phyloP scores from a whole-genome alignment of 1,284 basidiomycete species.

The Retiboletus flavoniger region DNA sequence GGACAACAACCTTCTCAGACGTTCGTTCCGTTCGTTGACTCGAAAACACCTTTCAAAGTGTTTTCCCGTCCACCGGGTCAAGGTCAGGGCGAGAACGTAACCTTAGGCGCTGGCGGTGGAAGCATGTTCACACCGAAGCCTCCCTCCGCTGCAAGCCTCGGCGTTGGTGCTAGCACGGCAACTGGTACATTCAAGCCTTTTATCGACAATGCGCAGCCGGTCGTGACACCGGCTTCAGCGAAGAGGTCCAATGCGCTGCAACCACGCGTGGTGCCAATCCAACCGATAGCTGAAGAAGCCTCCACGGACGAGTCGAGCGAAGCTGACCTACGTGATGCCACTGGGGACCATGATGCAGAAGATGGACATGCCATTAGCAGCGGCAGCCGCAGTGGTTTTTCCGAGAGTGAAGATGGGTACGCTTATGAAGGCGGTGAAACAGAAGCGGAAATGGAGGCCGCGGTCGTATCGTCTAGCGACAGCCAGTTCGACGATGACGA shows the following conservation, averaged over 20 bases:
- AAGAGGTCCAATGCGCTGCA: constrained; percentile 27
- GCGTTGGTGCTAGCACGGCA: constrained; percentile 5
- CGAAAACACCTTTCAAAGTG: constrained; percentile 64
- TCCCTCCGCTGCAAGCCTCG: constrained; percentile 19
- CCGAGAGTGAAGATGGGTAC: constrained; percentile 36
- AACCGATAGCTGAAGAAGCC: constrained; percentile 27
- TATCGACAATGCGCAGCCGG: constrained; percentile 39
- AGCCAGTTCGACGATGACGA: constrained; percentile 36
- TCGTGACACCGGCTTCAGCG: constrained; percentile 25
- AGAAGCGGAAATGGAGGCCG: constrained; percentile 33
- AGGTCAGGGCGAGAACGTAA: constrained; percentile 39
- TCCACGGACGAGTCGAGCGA: constrained; percentile 37
- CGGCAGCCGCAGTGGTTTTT: constrained; percentile 33
- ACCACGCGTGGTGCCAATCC: constrained; percentile 20
- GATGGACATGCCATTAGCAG: constrained; percentile 27
- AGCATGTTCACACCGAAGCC: constrained; percentile 46
- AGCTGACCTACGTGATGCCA: constrained; percentile 20
- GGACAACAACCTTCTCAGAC: constrained; percentile 24
- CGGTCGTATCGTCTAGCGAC: constrained; percentile 35
- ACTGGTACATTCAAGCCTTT: constrained; percentile 45
- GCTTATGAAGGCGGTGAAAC: constrained; percentile 29
- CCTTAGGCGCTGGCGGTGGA: constrained; percentile 15
- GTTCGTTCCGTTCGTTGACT: constrained; percentile 55
- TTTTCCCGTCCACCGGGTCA: constrained; percentile 60
- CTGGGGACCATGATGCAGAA: constrained; percentile 27